phyloP scores from a whole-genome alignment of 2,329 filamentous ascomycete species.

The Verticillium alfalfae region DNA sequence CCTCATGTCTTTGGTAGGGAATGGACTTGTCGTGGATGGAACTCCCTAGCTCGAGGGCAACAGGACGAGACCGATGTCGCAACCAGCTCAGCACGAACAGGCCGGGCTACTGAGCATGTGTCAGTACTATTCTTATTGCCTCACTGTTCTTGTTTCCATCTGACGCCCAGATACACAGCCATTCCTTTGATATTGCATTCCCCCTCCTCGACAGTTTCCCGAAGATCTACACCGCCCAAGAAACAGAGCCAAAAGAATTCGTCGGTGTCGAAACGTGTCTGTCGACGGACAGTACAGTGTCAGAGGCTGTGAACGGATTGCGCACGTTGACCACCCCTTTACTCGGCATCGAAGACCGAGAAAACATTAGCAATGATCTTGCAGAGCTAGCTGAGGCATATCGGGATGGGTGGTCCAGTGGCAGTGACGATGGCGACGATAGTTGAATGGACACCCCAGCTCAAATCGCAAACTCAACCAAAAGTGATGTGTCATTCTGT shows the following conservation, averaged over 20 bases:
- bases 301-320: constrained; percentile 59
- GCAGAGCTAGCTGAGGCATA: constrained; percentile 83
- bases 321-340: constrained; percentile 58
- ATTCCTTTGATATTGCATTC: constrained; percentile 46
- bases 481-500: background rate
- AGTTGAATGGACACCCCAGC: constrained; percentile 19
- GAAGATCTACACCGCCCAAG: constrained; percentile 54
- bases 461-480: no score
- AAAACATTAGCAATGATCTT: constrained; percentile 74
- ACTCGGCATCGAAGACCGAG: constrained; percentile 72
- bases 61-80: background rate
- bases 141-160: background rate
- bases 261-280: constrained; percentile 55
- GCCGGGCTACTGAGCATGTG: background rate
- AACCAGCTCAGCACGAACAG: background rate
- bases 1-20: constrained; percentile 38
- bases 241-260: constrained; percentile 17
- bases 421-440: constrained; percentile 66
- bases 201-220: constrained; percentile 84
- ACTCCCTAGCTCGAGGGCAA: constrained; percentile 5
- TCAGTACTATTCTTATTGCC: background rate
- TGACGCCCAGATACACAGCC: background rate
- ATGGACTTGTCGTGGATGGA: constrained; percentile 20
- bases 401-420: constrained; percentile 80
- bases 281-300: constrained; percentile 71